Evolutionary conservation across 2,329 filamentous ascomycete species (phyloP), one percentile per base, ranked within the genome.

Genomic region (Clarireedia sp.): DNA sequence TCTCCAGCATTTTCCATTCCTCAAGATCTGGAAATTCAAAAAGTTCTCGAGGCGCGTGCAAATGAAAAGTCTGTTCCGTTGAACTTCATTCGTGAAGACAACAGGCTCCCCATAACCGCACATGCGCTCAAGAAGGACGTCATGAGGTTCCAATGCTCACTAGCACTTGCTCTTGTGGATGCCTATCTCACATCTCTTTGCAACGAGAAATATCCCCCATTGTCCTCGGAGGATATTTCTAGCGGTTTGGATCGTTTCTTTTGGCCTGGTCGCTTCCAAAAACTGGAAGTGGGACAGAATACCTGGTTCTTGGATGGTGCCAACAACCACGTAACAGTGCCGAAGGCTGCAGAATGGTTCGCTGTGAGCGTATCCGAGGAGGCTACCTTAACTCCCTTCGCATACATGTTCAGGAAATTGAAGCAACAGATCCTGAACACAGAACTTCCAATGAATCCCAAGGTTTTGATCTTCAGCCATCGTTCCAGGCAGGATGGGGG

Each of bases 301-400:
- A 52, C 60, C 14, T 66, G 64, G 62, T 64, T 57, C 49, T 45
- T 65, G 19, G 63, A 66, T 59, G 54, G 55, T 24, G 63, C 62
- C 0, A 62, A 65, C 52, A 65, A 64, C 0, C 77, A 87, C 1
- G 90, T 96, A 67, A 96, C 90, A 66, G 83, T 97, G 52, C 82
- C 86, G 62, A 79, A 87, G 62, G 89, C 89, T 3, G 86, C 85
- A 0, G 78, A 80, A 59, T 96, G 90, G 90, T 96, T 96, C 80
- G 82, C 4, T 66, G 9, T 40, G 21, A 48, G 43, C 17, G 51
- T 47, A 2, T 47, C 29, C 21, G 68, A 17, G 73, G 78, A 64
- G 71, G 59, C 47, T 17, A 57, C 37, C 14, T 26, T 47, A 12
- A 50, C 29, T 17, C 55, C 47, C 24, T 52, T 46, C 21, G 29